Evolutionary conservation across 306 rosid species (phyloP), one percentile per base, ranked within the genome.

Genomic region (Medicago lupulina): DNA sequence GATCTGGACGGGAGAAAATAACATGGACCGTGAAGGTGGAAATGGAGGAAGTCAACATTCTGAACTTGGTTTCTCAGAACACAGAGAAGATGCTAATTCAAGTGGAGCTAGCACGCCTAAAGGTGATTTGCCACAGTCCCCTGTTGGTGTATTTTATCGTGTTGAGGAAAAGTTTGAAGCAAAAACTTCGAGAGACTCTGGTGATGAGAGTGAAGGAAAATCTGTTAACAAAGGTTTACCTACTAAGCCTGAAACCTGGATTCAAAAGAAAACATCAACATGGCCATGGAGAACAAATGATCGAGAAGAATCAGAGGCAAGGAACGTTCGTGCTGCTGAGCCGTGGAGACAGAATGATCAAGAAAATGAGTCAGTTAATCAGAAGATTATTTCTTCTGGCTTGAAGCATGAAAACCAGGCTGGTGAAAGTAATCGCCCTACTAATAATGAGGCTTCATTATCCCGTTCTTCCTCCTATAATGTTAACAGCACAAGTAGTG

Each of bases 71-170:
- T 76, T 39, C 73, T 79, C 79, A 40, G 97, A 94, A 65, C 87
- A 83, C 34, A 83, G 92, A 83, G 99, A 95, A 65, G 99, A 96
- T 78, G 98, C 89, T 36, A 88, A 76, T 87, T 96, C 98, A 16
- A 96, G 99, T 67, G 98, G 96, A 82, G 98, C 96, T 77, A 89
- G 94, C 85, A 96, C 99, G 4, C 96, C 98, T 23, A 88, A 97
- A 67, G 98, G 89, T 41, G 99, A 96, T 73, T 47, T 87, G 55
- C 70, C 71, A 15, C 93, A 82, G 25, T 79, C 89, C 61, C 73
- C 93, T 63, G 84, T 83, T 66, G 92, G 98, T 71, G 79, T 73
- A 13, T 84, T 84, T 62, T 84, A 92, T 76, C 84, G 55, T 2
- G 51, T 49, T 25, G 97, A 92, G 41, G 97, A 91, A 64, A 90